phyloP scores from a whole-genome alignment of 305 asterid species.

The Fraxinus floribunda region DNA sequence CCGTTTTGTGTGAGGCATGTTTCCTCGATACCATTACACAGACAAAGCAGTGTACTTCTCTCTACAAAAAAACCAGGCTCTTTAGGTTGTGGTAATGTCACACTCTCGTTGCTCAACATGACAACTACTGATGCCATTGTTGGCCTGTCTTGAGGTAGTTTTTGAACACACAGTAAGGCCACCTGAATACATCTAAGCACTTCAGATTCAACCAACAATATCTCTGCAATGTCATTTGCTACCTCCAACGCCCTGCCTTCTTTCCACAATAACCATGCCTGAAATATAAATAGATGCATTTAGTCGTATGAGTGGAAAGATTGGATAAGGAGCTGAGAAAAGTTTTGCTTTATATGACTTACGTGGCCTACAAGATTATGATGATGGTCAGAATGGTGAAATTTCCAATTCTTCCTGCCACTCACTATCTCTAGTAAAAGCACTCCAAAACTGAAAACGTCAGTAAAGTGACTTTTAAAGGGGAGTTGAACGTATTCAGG shows the following conservation, averaged over 20 bases:
- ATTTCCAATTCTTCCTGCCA: slow-evolving; percentile 28
- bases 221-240: slow-evolving; percentile 24
- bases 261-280: slow-evolving; percentile 33
- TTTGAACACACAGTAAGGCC: slow-evolving; percentile 28
- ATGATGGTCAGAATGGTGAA: slow-evolving; percentile 20
- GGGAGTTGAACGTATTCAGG: slow-evolving; percentile 33
- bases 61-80: slow-evolving; percentile 32
- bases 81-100: slow-evolving; percentile 24
- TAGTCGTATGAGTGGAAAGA: background rate
- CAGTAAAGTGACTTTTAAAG: slow-evolving; percentile 35
- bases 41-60: background rate
- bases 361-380: slow-evolving; percentile 42
- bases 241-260: slow-evolving; percentile 23
- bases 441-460: slow-evolving; percentile 41
- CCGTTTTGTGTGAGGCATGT: background rate
- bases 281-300: background rate
- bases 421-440: slow-evolving; percentile 25
- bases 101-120: slow-evolving; percentile 27
- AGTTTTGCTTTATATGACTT: slow-evolving; percentile 2
- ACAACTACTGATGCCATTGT: slow-evolving; percentile 27
- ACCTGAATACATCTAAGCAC: slow-evolving; percentile 27
- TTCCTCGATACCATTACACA: no score
- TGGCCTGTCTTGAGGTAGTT: slow-evolving; percentile 32
- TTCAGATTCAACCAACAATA: slow-evolving; percentile 10
- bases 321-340: background rate